A percentile compares a stretch with the other conserved stretches of the same genome.
These are phyloP conservation scores for Fusarium nisikadoi DNA, from an alignment of 2,329 filamentous ascomycete species.

Conservation along the genomic window DNA sequence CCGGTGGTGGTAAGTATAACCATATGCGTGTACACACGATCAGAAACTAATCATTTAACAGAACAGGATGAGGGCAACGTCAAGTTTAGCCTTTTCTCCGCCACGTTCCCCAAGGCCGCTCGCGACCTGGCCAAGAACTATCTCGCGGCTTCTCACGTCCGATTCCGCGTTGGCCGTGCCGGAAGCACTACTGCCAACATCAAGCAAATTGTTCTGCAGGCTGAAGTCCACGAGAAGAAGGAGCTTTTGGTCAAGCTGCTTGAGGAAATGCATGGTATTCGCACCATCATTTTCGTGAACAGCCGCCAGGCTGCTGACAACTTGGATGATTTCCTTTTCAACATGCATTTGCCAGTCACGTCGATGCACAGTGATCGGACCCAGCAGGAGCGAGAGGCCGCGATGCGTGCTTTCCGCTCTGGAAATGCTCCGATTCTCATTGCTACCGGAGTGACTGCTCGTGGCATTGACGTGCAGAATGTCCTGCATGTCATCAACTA, in stretches of 20 bases:
- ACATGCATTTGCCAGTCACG: slow-evolving; percentile 80
- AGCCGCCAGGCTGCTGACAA: slow-evolving; percentile 80
- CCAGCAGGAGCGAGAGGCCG: slow-evolving; percentile 91
- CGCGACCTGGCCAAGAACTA: slow-evolving; percentile 81
- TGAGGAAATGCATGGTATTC: slow-evolving; percentile 73
- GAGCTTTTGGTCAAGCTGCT: slow-evolving; percentile 78
- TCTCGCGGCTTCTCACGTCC: slow-evolving; percentile 78
- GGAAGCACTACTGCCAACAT: slow-evolving; percentile 88
- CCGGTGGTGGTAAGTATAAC: slow-evolving; percentile 75
- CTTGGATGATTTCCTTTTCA: slow-evolving; percentile 88
- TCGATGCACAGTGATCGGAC: slow-evolving; percentile 90
- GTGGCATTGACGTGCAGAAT: slow-evolving; percentile 88
- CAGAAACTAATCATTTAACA: slow-evolving; percentile 55
- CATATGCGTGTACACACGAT: not conserved
- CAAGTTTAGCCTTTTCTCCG: slow-evolving; percentile 87
- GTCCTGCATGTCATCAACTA: slow-evolving; percentile 95
- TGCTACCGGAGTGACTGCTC: slow-evolving; percentile 85
- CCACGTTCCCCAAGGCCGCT: slow-evolving; percentile 86
- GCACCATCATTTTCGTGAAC: slow-evolving; percentile 93
- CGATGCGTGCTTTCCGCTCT: slow-evolving; percentile 83
- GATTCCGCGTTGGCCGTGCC: slow-evolving; percentile 86
- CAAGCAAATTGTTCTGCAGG: slow-evolving; percentile 77
- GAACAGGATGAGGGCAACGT: slow-evolving; percentile 77
- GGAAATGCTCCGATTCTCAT: slow-evolving; percentile 83
- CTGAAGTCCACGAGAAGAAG: slow-evolving; percentile 74